Evolutionary conservation across 768 basidiomycete species (phyloP), one percentile per base, ranked within the genome.

Genomic region (Calocybe gangraenosa): DNA sequence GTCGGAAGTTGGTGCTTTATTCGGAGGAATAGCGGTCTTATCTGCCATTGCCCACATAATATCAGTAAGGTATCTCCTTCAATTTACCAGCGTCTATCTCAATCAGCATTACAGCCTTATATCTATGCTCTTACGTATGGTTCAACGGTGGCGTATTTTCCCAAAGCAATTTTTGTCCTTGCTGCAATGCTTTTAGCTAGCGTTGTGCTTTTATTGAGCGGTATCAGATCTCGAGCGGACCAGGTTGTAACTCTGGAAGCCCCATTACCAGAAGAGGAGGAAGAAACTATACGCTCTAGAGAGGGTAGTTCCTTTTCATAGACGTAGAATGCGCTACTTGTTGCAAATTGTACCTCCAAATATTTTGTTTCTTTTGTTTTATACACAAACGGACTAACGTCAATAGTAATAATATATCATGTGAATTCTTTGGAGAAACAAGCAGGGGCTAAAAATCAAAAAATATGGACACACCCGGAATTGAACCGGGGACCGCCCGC

Each of bases 21-120:
- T 90, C 44, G 86, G 86, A 11, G 84, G 84, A 1, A 66, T 89
- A 45, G 81, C 84, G 2, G 76, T 86, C 13, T 58, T 89, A 34
- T 76, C 80, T 42, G 82, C 87, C 0, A 60, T 81, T 7, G 80
- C 80, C 0, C 81, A 83, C 59, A 80, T 77, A 46, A 78, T 88
- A 33, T 73, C 73, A 32, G 76, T 75, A 43, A 54, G 73, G 61
- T 13, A 31, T 9, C 20, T n/a, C n/a, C n/a, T n/a, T 23, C 25
- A 0, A 14, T 14, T 13, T 36, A 2, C 34, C 18, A 18, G 2
- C 23, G 7, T 13, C 13, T 21, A 14, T 40, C 35, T 15, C 18
- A 35, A 10, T 37, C 19, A 11, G 13, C 5, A 1, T 32, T 17
- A 31, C 52, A 88, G 87, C 87, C 87, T 5, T 65, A 78, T 33